Evolutionary conservation across 108 stramenopile genomes (phyloP).

Genomic region (Skeletonema tropicum): DNA sequence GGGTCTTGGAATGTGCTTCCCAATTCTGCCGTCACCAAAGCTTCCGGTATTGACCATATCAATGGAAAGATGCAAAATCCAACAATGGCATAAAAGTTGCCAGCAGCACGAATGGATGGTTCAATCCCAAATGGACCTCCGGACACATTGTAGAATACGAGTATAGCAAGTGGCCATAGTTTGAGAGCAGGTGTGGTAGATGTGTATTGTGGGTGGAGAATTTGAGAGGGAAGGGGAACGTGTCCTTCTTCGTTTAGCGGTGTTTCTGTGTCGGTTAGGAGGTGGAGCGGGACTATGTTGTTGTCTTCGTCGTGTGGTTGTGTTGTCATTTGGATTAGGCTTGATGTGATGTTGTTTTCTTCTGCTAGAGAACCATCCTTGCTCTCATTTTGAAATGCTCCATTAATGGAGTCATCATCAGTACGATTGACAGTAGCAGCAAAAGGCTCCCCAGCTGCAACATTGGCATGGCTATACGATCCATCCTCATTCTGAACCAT

Average conservation of each 20-base stretch:
- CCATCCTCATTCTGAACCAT: slow-evolving; percentile 50
- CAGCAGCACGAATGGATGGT: slow-evolving; percentile 83
- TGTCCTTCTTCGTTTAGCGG: background rate
- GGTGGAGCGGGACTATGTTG: slow-evolving; percentile 4
- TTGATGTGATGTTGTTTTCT: too few species aligned
- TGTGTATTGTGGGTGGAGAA: slow-evolving; percentile 34
- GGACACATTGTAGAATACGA: slow-evolving; percentile 83
- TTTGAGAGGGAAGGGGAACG: slow-evolving; percentile 34
- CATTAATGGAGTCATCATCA: background rate
- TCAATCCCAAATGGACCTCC: slow-evolving; percentile 96
- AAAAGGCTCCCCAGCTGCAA: slow-evolving; percentile 7
- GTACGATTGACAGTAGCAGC: background rate
- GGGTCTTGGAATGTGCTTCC: slow-evolving; percentile 66
- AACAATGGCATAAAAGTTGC: slow-evolving; percentile 85
- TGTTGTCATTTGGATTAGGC: background rate
- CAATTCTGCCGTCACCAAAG: slow-evolving; percentile 79
- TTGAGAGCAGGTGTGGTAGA: slow-evolving; percentile 38
- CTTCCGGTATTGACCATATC: slow-evolving; percentile 77
- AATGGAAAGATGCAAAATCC: slow-evolving; percentile 68
- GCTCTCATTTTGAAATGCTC: background rate
- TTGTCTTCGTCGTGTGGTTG: background rate
- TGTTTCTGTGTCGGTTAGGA: background rate
- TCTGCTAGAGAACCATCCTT: too few species aligned
- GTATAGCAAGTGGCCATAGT: slow-evolving; percentile 73
- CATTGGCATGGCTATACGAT: slow-evolving; percentile 44